phyloP scores from a whole-genome alignment of 345 rosid species.

The Murraya koenigii region DNA sequence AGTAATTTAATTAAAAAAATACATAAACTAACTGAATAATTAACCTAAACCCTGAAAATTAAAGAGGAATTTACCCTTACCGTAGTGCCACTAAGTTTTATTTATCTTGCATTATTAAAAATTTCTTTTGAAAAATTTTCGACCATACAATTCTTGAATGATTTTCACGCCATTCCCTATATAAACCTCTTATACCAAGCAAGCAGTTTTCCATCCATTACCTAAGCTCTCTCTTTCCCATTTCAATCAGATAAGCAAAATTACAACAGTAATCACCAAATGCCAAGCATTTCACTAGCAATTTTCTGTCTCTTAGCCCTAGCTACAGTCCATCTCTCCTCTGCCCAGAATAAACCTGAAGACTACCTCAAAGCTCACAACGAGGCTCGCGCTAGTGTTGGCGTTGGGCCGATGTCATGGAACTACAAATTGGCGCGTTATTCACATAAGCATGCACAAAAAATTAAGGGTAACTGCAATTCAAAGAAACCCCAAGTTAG shows the following conservation, averaged over 20 bases:
- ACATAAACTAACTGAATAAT: no score
- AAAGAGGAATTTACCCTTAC: no score
- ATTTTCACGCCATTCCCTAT: not conserved
- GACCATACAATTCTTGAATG: not conserved
- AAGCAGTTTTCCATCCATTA: not conserved
- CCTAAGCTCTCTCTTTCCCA: not conserved
- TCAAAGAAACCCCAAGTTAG: conserved; percentile 43
- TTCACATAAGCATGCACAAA: conserved; percentile 40
- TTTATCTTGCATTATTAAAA: not conserved
- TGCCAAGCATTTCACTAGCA: not conserved
- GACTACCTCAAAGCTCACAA: conserved; percentile 53
- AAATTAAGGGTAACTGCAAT: conserved; percentile 30
- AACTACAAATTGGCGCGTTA: conserved; percentile 37
- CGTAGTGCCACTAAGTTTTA: not conserved
- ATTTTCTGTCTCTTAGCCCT: not conserved
- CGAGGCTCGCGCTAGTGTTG: conserved; percentile 38
- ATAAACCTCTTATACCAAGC: not conserved
- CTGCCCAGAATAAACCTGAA: conserved; percentile 31
- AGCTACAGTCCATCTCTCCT: not conserved
- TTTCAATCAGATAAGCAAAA: no score
- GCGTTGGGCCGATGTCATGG: conserved; percentile 46
- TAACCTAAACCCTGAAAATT: no score
- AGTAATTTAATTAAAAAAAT: no score
- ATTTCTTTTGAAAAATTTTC: not conserved
- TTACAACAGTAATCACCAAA: not conserved